These are phyloP conservation scores for Camelina sativa DNA, from an alignment of 345 rosid genomes.

Conservation along the genomic window DNA sequence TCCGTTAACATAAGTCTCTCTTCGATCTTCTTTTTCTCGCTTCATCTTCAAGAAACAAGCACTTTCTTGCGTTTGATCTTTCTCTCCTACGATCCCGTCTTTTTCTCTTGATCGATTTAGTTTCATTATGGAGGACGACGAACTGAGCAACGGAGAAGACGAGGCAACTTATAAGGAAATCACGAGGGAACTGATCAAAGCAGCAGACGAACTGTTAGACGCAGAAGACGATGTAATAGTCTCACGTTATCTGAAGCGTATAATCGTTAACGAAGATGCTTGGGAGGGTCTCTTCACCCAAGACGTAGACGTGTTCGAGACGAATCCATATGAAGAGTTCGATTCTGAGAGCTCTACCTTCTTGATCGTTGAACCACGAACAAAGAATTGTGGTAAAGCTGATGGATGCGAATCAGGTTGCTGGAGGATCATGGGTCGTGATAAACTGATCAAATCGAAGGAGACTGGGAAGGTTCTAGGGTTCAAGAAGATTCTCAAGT, in stretches of 20 bases:
- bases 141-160: background rate
- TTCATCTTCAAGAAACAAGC: conserved; percentile 18
- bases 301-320: conserved; percentile 21
- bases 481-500: conserved; percentile 35
- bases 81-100: background rate
- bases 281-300: background rate
- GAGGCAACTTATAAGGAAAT: background rate
- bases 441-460: background rate
- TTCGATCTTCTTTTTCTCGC: conserved; percentile 9
- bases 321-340: conserved; percentile 3
- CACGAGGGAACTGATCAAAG: background rate
- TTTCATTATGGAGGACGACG: background rate
- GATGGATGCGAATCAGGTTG: conserved; percentile 15
- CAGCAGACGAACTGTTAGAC: background rate
- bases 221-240: background rate
- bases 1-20: background rate
- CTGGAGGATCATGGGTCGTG: conserved; percentile 24
- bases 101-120: background rate
- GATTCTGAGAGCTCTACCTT: background rate
- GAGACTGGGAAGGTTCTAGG: conserved; percentile 21
- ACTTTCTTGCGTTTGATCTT: background rate
- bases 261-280: background rate
- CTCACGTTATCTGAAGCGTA: background rate
- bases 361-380: background rate
- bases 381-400: conserved; percentile 2